Evolutionary conservation across 371 early-diverging fungal species (phyloP).

Genomic region (Apophysomyces variabilis): DNA sequence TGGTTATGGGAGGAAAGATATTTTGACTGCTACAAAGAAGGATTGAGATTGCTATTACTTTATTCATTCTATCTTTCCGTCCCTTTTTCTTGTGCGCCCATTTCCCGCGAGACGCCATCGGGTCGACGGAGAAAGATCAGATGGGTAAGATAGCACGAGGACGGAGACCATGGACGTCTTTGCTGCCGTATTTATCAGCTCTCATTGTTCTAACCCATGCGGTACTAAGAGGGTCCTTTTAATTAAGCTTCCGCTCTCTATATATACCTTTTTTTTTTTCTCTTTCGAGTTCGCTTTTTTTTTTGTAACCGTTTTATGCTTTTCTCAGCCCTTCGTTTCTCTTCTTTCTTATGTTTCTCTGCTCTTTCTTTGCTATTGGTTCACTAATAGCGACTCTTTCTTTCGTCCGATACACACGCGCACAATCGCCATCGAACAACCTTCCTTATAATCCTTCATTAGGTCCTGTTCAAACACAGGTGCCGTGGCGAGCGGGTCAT

Average conservation of each 20-base stretch:
- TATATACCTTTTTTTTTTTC: neutral
- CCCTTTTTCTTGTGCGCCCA: neutral
- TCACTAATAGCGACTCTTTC: constrained; percentile 2
- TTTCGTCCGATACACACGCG: neutral
- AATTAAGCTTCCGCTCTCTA: neutral
- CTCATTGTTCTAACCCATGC: constrained; percentile 8
- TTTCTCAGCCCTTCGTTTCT: constrained; percentile 12
- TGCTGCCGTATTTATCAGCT: constrained; percentile 8
- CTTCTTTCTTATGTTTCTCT: constrained; percentile 6
- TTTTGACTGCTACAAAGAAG: no score
- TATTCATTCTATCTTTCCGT: neutral
- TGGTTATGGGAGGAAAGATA: no score
- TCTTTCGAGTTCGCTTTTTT: neutral
- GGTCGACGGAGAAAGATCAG: neutral
- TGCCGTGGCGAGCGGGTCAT: constrained; percentile 35
- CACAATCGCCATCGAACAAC: constrained; percentile 4
- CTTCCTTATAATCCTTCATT: constrained; percentile 15
- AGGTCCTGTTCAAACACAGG: constrained; percentile 17
- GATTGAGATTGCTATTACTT: neutral
- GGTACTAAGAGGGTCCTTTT: constrained; percentile 5
- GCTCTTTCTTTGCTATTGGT: constrained; percentile 1
- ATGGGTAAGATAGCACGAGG: constrained; percentile 1
- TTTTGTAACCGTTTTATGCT: constrained; percentile 6
- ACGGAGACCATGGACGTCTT: neutral
- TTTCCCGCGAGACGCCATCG: neutral